A percentile compares a stretch with the other conserved stretches of the same genome.
Conservation (phyloP, 2,329 filamentous ascomycete genomes). For the Falciphora oryzae region DNA sequence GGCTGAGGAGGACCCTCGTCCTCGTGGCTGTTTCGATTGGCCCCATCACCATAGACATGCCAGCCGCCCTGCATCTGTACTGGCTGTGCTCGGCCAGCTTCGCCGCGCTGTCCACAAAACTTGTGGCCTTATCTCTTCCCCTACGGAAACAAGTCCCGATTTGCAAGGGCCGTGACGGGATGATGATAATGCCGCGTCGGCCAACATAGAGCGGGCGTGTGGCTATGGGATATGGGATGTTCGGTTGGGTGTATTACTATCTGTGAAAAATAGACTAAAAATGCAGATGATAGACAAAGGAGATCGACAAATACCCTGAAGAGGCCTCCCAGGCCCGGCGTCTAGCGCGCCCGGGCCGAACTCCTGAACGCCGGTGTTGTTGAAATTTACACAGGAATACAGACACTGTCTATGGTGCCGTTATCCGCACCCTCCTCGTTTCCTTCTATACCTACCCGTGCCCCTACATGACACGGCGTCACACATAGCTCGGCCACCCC, state of each 20-base stretch:
- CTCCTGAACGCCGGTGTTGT: neutral
- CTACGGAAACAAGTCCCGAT: conserved; percentile 14
- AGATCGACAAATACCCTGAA: neutral
- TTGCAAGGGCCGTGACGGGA: conserved; percentile 17
- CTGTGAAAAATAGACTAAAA: neutral
- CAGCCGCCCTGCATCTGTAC: conserved; percentile 38
- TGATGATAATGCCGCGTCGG: conserved; percentile 12
- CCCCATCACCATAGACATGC: conserved; percentile 31
- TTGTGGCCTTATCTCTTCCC: conserved; percentile 22
- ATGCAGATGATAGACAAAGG: conserved; percentile 9
- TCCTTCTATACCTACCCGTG: too few species aligned
- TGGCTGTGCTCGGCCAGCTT: conserved; percentile 31
- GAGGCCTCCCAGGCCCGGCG: neutral
- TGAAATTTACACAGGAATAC: neutral
- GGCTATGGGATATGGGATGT: neutral
- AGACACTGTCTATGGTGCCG: neutral
- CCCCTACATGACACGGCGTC: too few species aligned
- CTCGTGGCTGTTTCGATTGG: conserved; percentile 26
- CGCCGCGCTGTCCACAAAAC: conserved; percentile 18
- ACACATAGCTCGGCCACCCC: too few species aligned
- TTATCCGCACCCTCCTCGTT: neutral
- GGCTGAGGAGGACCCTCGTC: conserved; percentile 25
- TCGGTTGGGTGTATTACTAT: neutral
- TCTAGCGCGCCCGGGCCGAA: neutral
- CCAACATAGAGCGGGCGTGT: neutral